A percentile compares a stretch with the other conserved stretches of the same genome.
Conservation (phyloP, 257 asterid genomes). For the Solanum bulbocastanum region DNA sequence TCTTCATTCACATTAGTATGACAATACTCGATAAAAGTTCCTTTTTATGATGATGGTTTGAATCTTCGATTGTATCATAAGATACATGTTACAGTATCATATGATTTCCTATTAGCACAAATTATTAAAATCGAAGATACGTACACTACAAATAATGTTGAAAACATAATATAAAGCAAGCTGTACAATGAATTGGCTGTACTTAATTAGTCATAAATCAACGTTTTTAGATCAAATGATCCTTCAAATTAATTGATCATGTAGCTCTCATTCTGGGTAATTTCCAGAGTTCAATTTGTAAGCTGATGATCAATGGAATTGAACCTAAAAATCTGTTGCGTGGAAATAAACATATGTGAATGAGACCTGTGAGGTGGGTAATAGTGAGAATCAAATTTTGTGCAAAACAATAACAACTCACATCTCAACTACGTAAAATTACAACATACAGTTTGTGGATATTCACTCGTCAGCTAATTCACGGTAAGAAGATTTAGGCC, state of each 20-base stretch:
- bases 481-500: background rate
- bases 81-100: background rate
- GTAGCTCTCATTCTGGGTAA: conserved; percentile 23
- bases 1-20: too few relatives aligned
- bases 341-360: conserved; percentile 17
- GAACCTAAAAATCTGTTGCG: conserved; percentile 32
- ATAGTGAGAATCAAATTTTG: conserved; percentile 24
- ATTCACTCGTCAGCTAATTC: background rate
- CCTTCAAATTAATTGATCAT: too few relatives aligned
- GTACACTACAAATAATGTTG: too few relatives aligned
- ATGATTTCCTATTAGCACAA: background rate
- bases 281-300: conserved; percentile 13
- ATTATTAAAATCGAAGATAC: background rate
- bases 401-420: background rate
- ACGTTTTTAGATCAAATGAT: background rate
- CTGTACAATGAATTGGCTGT: background rate
- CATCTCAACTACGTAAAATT: background rate
- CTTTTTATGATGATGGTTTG: background rate
- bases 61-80: background rate
- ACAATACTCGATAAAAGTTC: background rate
- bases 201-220: background rate
- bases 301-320: conserved; percentile 12
- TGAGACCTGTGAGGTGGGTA: conserved; percentile 27
- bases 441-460: background rate
- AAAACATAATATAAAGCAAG: background rate